phyloP scores from a whole-genome alignment of 2,329 filamentous ascomycete species.

The Diaporthe ilicicola region DNA sequence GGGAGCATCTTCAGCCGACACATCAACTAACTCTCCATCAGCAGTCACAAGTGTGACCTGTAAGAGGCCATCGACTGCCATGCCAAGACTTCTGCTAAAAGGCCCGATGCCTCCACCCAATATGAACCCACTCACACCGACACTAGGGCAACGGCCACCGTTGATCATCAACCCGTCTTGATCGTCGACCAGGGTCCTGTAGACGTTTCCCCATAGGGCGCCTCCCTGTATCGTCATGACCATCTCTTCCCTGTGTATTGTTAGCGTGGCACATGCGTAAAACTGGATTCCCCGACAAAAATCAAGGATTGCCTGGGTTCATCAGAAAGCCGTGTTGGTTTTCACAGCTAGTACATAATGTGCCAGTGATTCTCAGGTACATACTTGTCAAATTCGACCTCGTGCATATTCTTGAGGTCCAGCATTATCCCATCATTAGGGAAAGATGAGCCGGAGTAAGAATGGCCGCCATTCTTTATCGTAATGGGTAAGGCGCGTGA shows the following conservation, averaged over 20 bases:
- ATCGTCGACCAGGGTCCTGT: conserved; percentile 40
- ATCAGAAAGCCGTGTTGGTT: too few species aligned
- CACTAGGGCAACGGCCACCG: conserved; percentile 45
- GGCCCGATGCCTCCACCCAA: conserved; percentile 48
- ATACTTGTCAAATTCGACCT: conserved; percentile 37
- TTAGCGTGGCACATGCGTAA: neutral
- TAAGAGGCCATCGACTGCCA: conserved; percentile 47
- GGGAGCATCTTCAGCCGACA: conserved; percentile 33
- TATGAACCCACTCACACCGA: conserved; percentile 50
- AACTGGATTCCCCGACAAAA: too few species aligned
- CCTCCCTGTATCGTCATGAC: conserved; percentile 41
- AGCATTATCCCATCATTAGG: conserved; percentile 41
- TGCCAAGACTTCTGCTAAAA: conserved; percentile 46
- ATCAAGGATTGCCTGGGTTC: too few species aligned
- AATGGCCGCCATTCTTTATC: conserved; percentile 44
- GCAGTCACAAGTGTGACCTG: conserved; percentile 46
- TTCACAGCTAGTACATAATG: too few species aligned
- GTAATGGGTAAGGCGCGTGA: conserved; percentile 32
- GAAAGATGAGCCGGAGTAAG: conserved; percentile 43
- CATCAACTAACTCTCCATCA: conserved; percentile 36
- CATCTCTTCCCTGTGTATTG: neutral
- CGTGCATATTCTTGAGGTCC: conserved; percentile 43
- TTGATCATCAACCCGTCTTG: conserved; percentile 40
- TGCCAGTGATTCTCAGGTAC: too few species aligned
- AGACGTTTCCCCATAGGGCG: conserved; percentile 43